Evolutionary conservation across 257 asterid species (phyloP).

Genomic region (Solanum etuberosum): DNA sequence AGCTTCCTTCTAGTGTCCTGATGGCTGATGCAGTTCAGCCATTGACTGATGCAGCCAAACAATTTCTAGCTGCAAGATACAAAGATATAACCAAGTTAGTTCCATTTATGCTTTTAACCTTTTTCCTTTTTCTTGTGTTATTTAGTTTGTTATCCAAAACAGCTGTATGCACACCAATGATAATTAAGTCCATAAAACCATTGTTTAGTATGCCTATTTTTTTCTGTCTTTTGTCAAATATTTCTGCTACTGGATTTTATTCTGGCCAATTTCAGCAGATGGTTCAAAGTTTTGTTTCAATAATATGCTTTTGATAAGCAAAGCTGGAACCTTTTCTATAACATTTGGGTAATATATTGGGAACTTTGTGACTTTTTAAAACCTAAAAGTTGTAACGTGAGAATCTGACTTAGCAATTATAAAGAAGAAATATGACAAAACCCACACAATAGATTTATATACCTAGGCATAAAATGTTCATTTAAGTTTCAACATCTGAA

Average conservation of each 20-base stretch:
- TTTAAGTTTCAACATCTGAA: background rate
- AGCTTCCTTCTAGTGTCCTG: slow-evolving; percentile 14
- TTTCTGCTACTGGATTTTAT: background rate
- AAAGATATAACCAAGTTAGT: slow-evolving; percentile 14
- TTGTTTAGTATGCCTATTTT: background rate
- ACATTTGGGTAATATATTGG: background rate
- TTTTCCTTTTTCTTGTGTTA: background rate
- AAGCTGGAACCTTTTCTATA: background rate
- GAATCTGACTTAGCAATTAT: background rate
- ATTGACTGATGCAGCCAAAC: slow-evolving; percentile 15
- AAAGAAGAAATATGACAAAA: background rate
- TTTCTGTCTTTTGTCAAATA: background rate
- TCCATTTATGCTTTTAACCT: background rate
- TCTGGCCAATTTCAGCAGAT: background rate
- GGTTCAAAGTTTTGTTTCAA: background rate
- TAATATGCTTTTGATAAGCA: background rate
- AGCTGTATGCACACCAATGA: background rate
- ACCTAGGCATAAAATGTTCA: background rate
- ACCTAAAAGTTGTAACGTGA: background rate
- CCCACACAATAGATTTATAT: background rate
- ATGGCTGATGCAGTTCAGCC: slow-evolving; percentile 20
- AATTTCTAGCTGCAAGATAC: slow-evolving; percentile 11
- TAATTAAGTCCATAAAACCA: background rate
- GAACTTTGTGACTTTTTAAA: background rate
- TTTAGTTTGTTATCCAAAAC: background rate